Conservation (phyloP, 164 flowering plant genomes). For the Magnolia changhungtana region DNA sequence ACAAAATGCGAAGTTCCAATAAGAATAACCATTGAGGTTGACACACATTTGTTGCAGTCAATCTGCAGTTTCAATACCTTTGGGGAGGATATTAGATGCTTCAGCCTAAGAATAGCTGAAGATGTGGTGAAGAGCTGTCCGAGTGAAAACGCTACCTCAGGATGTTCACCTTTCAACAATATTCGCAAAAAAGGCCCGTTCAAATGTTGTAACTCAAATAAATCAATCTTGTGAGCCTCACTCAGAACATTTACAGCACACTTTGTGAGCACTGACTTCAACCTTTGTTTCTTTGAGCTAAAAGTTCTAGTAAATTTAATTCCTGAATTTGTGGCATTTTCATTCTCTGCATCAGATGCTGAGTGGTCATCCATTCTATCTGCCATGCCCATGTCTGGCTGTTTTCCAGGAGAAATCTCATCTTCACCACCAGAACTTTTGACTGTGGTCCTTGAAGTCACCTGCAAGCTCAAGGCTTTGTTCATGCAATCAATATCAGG, state of each 20-base stretch:
- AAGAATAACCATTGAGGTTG: constrained; percentile 35
- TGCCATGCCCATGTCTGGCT: constrained; percentile 10
- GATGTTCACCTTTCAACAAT: constrained; percentile 57
- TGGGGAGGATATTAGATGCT: constrained; percentile 4
- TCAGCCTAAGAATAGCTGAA: constrained; percentile 64
- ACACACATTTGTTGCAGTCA: constrained; percentile 17
- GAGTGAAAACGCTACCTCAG: constrained; percentile 51
- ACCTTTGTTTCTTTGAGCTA: constrained; percentile 9
- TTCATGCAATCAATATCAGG: constrained; percentile 4
- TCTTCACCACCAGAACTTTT: constrained; percentile 4
- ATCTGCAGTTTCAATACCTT: constrained; percentile 20
- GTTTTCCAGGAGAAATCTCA: constrained; percentile 6
- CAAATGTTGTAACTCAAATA: constrained; percentile 25
- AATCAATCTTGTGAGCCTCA: constrained; percentile 21
- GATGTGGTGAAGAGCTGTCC: constrained; percentile 58
- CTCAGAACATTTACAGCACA: constrained; percentile 22
- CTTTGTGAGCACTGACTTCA: constrained; percentile 12
- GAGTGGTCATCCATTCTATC: constrained; percentile 8
- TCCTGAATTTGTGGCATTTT: constrained; percentile 6
- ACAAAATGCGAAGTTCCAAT: constrained; percentile 46
- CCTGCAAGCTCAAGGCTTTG: constrained; percentile 14
- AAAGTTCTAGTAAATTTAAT: constrained; percentile 1
- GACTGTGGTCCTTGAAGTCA: constrained; percentile 5
- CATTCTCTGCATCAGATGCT: constrained; percentile 10
- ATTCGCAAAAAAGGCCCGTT: constrained; percentile 40